phyloP scores from a whole-genome alignment of 1,284 basidiomycete genomes.

The Leccinum subatratum region DNA sequence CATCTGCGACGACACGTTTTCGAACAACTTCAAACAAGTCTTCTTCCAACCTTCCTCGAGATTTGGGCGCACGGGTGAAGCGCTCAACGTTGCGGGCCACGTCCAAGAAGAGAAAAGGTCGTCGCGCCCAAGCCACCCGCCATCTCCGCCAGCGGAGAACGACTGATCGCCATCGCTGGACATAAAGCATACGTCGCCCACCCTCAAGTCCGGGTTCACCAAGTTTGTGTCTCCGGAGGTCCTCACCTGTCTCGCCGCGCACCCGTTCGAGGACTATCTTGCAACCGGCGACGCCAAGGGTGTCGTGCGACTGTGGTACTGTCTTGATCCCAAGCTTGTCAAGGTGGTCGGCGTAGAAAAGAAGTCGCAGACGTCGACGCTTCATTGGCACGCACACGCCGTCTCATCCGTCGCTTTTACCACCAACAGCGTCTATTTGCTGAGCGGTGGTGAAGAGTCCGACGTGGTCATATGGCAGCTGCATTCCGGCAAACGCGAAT shows the following conservation, averaged over 20 bases:
- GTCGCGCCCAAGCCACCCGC: too few relatives aligned
- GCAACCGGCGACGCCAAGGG: constrained; percentile 90
- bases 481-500: constrained; percentile 81
- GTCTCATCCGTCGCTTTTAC: constrained; percentile 90
- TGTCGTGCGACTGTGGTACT: constrained; percentile 89
- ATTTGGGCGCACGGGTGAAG: too few relatives aligned
- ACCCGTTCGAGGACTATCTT: constrained; percentile 89
- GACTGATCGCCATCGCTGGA: constrained; percentile 77
- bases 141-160: constrained; percentile 74
- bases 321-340: constrained; percentile 60
- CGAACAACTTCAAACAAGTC: too few relatives aligned
- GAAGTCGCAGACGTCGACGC: constrained; percentile 74
- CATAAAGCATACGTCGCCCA: constrained; percentile 79
- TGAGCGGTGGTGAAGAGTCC: constrained; percentile 94
- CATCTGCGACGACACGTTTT: too few relatives aligned
- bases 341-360: constrained; percentile 61
- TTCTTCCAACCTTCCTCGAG: too few relatives aligned
- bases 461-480: constrained; percentile 96
- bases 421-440: constrained; percentile 84
- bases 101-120: too few relatives aligned
- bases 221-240: constrained; percentile 79
- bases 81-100: too few relatives aligned
- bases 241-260: constrained; percentile 85
- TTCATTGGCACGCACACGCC: constrained; percentile 98
- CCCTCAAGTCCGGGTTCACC: constrained; percentile 65